phyloP scores from a whole-genome alignment of 148 eudicot species.

The Polygonum maritimum region DNA sequence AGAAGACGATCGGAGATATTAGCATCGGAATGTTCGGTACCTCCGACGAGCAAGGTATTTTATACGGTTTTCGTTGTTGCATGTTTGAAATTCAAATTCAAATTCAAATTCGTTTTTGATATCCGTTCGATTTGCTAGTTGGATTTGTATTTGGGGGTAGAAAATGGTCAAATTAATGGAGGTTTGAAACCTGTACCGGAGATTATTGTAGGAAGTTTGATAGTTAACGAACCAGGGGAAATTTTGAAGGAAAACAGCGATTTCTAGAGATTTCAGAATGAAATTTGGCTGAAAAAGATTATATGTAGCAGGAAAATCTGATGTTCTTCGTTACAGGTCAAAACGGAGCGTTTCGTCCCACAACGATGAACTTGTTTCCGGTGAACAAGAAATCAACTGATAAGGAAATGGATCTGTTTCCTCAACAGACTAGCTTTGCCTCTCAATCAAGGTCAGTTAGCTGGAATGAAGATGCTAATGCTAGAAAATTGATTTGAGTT shows the following conservation, averaged over 20 bases:
- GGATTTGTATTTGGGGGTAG: background rate
- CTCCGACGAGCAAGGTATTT: slow-evolving; percentile 9
- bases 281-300: background rate
- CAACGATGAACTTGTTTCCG: slow-evolving; percentile 10
- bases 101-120: background rate
- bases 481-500: background rate
- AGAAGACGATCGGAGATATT: slow-evolving; percentile 44
- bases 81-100: background rate
- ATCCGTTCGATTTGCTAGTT: background rate
- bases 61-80: background rate
- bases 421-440: background rate
- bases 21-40: slow-evolving; percentile 5
- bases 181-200: background rate
- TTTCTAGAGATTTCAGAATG: too few species aligned
- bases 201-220: background rate
- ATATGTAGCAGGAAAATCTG: background rate
- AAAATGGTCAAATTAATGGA: background rate
- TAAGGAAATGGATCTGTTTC: background rate
- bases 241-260: background rate
- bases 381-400: background rate
- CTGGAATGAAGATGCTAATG: background rate
- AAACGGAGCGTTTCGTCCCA: slow-evolving; percentile 4
- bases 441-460: slow-evolving; percentile 4
- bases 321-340: slow-evolving; percentile 2
- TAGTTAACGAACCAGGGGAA: background rate